phyloP scores from a whole-genome alignment of 164 flowering plant genomes.

The Piper longum region DNA sequence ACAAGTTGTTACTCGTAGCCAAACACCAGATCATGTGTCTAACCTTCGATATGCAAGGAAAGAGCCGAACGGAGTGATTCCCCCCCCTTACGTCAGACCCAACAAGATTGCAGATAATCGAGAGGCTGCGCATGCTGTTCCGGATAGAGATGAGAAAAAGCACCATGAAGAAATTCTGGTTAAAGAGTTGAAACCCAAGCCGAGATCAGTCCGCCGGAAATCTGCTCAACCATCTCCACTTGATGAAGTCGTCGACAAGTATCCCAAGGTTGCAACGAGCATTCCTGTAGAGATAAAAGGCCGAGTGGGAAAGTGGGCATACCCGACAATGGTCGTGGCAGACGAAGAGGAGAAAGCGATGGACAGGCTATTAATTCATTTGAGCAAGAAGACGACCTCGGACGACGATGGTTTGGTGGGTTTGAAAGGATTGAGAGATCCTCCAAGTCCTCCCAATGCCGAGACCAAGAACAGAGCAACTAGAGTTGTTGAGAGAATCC shows the following conservation, averaged over 20 bases:
- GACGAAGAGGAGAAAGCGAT: conserved; percentile 69
- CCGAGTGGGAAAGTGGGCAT: conserved; percentile 15
- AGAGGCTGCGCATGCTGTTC: conserved; percentile 2
- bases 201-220: conserved; percentile 37
- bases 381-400: conserved; percentile 51
- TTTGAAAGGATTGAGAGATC: conserved; percentile 24
- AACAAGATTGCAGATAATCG: not conserved
- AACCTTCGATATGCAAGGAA: not conserved
- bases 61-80: conserved; percentile 10
- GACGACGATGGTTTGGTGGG: conserved; percentile 19
- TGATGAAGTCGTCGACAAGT: not conserved
- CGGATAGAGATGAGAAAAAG: conserved; percentile 3
- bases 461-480: conserved; percentile 8
- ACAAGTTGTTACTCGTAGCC: not conserved
- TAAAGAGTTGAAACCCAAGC: conserved; percentile 18
- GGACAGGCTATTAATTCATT: conserved; percentile 60
- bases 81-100: conserved; percentile 38
- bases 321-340: conserved; percentile 19
- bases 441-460: conserved; percentile 6
- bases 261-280: conserved; percentile 1
- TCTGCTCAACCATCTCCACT: conserved; percentile 5
- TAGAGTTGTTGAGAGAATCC: conserved; percentile 12
- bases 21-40: conserved; percentile 5
- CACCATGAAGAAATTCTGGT: not conserved
- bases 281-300: conserved; percentile 42